Evolutionary conservation across 768 basidiomycete genomes (phyloP), one percentile per base, ranked within the genome.

Genomic region (Termitomyces sp.): DNA sequence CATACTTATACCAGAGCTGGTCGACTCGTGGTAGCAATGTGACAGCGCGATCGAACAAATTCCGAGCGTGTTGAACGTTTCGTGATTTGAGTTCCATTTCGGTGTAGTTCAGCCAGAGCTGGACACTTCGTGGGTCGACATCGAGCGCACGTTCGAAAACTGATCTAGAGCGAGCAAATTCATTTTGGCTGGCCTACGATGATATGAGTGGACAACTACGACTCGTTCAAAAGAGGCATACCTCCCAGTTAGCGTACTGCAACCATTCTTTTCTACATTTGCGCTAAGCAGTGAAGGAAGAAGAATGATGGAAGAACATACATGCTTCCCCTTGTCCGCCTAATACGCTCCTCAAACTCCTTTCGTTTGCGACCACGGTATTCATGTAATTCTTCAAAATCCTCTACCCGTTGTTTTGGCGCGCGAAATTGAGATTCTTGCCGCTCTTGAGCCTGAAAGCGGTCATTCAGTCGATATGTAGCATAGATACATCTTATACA

Each of bases 1-100:
- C 96, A 56, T 98, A 99, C 71, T 98, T 98, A 83, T 98, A 98
- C 97, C 97, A 98, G 7, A 99, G 81, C 68, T 96, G 90, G 70
- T 99, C 95, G 48, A 99, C 87, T 44, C 97, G 88, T 10, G 97
- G 97, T 25, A 99, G 86, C 1, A 98, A 81, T 5, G 96, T 99
- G 60, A 99, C 95, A 2, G 95, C 94, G 62, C 97, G 86, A 76
- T 99, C 97, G 70, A 92, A 98, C 23, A 98, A 81, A 73, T 99
- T 99, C 50, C 97, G 88, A 0, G 97, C 88, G 64, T 98, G 97
- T 66, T 96, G 91, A 53, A 99, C 92, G 66, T 99, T 98, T 60
- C 97, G 91, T 5, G 92, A 90, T 74, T 98, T 98, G 63, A 99
- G 83, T 72, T 99, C 97, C 90, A 95, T 94, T 71, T 99, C 96